Conservation (phyloP, 495 filamentous ascomycete species). For the Cryomyces minteri region DNA sequence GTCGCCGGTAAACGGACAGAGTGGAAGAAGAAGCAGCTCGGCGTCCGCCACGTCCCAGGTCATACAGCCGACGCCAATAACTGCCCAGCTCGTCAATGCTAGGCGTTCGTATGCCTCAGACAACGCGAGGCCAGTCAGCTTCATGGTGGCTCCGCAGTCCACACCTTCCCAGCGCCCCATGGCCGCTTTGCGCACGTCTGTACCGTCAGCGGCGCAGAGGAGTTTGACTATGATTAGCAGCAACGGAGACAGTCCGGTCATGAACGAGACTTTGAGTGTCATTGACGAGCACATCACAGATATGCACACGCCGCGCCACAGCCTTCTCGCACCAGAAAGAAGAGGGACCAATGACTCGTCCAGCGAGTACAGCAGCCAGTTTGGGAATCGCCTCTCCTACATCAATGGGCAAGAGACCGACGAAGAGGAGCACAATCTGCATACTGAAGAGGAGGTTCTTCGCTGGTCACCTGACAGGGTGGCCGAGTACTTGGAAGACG, state of each 20-base stretch:
- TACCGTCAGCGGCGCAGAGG: too few relatives aligned
- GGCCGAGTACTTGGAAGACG: conserved; percentile 63
- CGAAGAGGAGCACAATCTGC: conserved; percentile 22
- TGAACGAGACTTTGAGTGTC: conserved; percentile 92
- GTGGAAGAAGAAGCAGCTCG: too few relatives aligned
- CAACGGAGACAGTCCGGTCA: conserved; percentile 41
- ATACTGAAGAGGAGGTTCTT: conserved; percentile 24
- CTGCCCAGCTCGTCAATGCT: too few relatives aligned
- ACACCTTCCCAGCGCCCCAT: too few relatives aligned
- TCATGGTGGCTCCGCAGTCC: too few relatives aligned
- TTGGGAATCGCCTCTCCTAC: conserved; percentile 65
- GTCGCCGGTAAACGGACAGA: too few relatives aligned
- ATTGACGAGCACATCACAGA: conserved; percentile 98
- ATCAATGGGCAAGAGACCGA: conserved; percentile 54
- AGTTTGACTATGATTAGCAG: too few relatives aligned
- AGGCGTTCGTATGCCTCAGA: too few relatives aligned
- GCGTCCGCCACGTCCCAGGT: too few relatives aligned
- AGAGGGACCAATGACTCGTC: conserved; percentile 58
- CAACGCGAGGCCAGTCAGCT: too few relatives aligned
- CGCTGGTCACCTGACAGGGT: conserved; percentile 62
- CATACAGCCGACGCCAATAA: too few relatives aligned
- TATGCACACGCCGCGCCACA: conserved; percentile 57
- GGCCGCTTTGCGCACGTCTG: too few relatives aligned
- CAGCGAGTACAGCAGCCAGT: conserved; percentile 72
- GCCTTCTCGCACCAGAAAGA: conserved; percentile 29